phyloP scores from a whole-genome alignment of 2,329 filamentous ascomycete species.

The Pleurostoma richardsiae region DNA sequence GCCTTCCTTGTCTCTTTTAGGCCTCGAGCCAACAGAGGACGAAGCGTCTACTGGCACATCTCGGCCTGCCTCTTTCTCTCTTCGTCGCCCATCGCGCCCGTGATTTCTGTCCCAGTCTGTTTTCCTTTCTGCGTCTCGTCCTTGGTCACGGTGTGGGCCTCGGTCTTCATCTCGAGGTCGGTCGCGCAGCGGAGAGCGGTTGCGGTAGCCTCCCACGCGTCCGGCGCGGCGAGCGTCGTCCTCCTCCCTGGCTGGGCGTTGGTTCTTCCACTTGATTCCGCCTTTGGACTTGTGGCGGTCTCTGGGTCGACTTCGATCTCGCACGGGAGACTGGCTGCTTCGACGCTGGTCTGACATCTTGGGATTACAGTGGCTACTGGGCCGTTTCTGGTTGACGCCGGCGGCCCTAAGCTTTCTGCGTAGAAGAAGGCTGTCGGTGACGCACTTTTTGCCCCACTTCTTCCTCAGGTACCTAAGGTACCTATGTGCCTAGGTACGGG shows the following conservation, averaged over 20 bases:
- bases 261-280: slow-evolving; percentile 21
- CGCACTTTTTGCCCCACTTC: no score
- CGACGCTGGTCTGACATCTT: no score
- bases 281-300: neutral
- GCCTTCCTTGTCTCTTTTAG: slow-evolving; percentile 22
- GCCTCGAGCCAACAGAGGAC: slow-evolving; percentile 15
- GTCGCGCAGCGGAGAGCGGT: slow-evolving; percentile 18
- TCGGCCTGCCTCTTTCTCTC: slow-evolving; percentile 1
- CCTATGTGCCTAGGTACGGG: no score
- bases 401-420: neutral
- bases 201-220: slow-evolving; percentile 27
- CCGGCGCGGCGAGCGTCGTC: slow-evolving; percentile 21
- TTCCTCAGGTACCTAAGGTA: no score
- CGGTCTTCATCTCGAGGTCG: slow-evolving; percentile 10
- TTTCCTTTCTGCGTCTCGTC: slow-evolving; percentile 18
- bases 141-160: neutral
- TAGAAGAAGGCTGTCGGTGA: neutral
- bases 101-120: slow-evolving; percentile 7
- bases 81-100: no score
- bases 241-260: slow-evolving; percentile 11
- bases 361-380: no score
- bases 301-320: no score
- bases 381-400: no score
- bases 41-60: slow-evolving; percentile 26
- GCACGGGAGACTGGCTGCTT: no score